Evolutionary conservation across 208 protist genomes (phyloP).

Genomic region (Trypanosoma platydactyli): DNA sequence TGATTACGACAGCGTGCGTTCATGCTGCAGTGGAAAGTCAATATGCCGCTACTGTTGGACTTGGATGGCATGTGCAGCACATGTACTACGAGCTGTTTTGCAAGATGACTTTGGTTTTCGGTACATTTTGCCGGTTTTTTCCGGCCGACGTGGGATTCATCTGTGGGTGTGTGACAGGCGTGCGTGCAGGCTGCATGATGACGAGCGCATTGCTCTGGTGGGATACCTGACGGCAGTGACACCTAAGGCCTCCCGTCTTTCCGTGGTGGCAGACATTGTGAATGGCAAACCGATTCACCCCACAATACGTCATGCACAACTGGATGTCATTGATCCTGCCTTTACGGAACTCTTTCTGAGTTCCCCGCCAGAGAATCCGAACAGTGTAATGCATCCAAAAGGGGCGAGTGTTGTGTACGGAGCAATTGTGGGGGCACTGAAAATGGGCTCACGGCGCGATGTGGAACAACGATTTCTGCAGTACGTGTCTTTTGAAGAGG

Average conservation of each 20-base stretch:
- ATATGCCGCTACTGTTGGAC: slow-evolving; percentile 98
- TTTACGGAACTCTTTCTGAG: slow-evolving; percentile 75
- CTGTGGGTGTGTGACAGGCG: slow-evolving; percentile 98
- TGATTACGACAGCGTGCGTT: slow-evolving; percentile 99
- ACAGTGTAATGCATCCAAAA: slow-evolving; percentile 61
- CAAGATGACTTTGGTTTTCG: slow-evolving; percentile 97
- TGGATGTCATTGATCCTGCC: slow-evolving; percentile 47
- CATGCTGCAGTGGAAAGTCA: slow-evolving; percentile 93
- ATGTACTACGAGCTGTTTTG: slow-evolving; percentile 87
- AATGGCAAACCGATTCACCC: slow-evolving; percentile 82
- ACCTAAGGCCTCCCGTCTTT: slow-evolving; percentile 57
- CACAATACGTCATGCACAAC: slow-evolving; percentile 61
- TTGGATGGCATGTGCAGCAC: slow-evolving; percentile 95
- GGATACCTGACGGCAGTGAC: slow-evolving; percentile 90
- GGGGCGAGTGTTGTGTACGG: slow-evolving; percentile 74
- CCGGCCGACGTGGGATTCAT: slow-evolving; percentile 98
- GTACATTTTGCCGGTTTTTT: slow-evolving; percentile 98
- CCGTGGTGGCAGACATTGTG: slow-evolving; percentile 62
- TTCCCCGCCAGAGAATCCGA: slow-evolving; percentile 59
- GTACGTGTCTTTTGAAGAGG: slow-evolving; percentile 50
- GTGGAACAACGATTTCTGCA: slow-evolving; percentile 55
- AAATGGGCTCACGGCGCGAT: slow-evolving; percentile 61
- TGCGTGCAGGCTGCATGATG: slow-evolving; percentile 87
- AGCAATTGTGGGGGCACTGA: slow-evolving; percentile 62
- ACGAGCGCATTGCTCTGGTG: slow-evolving; percentile 90